phyloP scores from a whole-genome alignment of 495 filamentous ascomycete genomes.

The Barbatosphaeria neglecta region DNA sequence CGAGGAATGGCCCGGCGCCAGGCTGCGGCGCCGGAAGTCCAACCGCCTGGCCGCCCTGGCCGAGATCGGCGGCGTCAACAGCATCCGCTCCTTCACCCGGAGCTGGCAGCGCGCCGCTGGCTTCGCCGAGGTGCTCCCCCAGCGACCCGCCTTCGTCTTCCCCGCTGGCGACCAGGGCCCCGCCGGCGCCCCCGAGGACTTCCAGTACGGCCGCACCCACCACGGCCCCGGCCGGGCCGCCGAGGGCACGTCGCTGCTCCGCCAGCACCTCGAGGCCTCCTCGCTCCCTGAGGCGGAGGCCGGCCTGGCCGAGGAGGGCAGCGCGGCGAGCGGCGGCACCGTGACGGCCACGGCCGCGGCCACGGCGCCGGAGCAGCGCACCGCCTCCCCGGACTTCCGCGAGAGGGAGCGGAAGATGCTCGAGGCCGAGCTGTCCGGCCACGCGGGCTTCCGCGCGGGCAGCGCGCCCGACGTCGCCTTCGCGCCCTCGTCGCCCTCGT shows the following conservation, averaged over 20 bases:
- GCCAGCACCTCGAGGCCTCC: slow-evolving; percentile 25
- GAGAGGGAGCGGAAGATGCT: slow-evolving; percentile 30
- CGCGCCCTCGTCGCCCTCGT: no score
- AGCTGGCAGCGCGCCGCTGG: slow-evolving; percentile 88
- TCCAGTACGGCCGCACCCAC: slow-evolving; percentile 21
- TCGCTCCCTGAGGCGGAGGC: slow-evolving; percentile 8
- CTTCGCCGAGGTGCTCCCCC: slow-evolving; percentile 75
- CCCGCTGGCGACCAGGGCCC: slow-evolving; percentile 34
- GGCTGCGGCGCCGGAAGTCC: slow-evolving; percentile 36
- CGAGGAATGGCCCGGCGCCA: slow-evolving; percentile 22
- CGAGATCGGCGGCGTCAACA: slow-evolving; percentile 83
- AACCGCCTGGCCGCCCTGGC: slow-evolving; percentile 55
- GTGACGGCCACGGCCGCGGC: slow-evolving; percentile 1
- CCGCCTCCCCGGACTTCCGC: slow-evolving; percentile 24
- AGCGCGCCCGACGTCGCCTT: slow-evolving; percentile 18
- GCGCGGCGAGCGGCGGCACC: slow-evolving; percentile 11
- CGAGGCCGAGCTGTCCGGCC: slow-evolving; percentile 15
- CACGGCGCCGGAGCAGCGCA: no score
- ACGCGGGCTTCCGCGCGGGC: slow-evolving; percentile 16
- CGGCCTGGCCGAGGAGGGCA: slow-evolving; percentile 7
- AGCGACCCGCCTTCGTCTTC: slow-evolving; percentile 58
- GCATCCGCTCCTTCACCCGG: slow-evolving; percentile 84
- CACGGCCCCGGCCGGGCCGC: slow-evolving; percentile 20
- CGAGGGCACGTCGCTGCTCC: slow-evolving; percentile 25
- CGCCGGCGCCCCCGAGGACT: slow-evolving; percentile 15